Evolutionary conservation across 345 rosid genomes (phyloP).

Genomic region (Linum usitatissimum): DNA sequence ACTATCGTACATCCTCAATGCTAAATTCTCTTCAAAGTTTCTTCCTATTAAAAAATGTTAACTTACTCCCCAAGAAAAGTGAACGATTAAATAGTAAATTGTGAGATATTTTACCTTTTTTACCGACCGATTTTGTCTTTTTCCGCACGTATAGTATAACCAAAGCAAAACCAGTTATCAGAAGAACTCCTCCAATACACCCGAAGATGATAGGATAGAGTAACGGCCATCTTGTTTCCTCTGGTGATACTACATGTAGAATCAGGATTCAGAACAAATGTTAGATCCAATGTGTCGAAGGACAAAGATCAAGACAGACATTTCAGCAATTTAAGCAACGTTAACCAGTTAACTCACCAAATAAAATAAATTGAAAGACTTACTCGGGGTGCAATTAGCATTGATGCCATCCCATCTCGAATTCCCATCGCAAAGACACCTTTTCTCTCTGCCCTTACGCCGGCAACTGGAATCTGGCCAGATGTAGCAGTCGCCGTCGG

Average conservation of each 20-base stretch:
- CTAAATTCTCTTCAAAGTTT: conserved; percentile 24
- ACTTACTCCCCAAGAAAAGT: neutral
- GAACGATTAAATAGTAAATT: neutral
- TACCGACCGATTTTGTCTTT: conserved; percentile 20
- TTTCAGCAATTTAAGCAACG: no score
- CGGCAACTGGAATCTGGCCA: conserved; percentile 3
- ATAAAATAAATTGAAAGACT: no score
- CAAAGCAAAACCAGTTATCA: conserved; percentile 23
- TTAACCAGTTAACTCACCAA: no score
- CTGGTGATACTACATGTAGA: conserved; percentile 9
- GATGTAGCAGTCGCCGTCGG: neutral
- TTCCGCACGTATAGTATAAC: conserved; percentile 28
- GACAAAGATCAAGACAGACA: no score
- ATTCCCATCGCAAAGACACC: conserved; percentile 1
- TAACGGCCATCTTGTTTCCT: conserved; percentile 6
- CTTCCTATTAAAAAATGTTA: conserved; percentile 17
- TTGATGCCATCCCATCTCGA: neutral
- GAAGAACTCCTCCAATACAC: conserved; percentile 21
- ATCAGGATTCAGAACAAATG: no score
- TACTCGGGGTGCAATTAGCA: neutral
- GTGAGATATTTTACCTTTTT: conserved; percentile 20
- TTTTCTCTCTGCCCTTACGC: neutral
- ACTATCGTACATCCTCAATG: conserved; percentile 28
- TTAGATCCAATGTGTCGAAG: no score
- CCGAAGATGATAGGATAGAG: conserved; percentile 18